Evolutionary conservation across 2,329 filamentous ascomycete species (phyloP), one percentile per base, ranked within the genome.

Genomic region (Capronia epimyces): DNA sequence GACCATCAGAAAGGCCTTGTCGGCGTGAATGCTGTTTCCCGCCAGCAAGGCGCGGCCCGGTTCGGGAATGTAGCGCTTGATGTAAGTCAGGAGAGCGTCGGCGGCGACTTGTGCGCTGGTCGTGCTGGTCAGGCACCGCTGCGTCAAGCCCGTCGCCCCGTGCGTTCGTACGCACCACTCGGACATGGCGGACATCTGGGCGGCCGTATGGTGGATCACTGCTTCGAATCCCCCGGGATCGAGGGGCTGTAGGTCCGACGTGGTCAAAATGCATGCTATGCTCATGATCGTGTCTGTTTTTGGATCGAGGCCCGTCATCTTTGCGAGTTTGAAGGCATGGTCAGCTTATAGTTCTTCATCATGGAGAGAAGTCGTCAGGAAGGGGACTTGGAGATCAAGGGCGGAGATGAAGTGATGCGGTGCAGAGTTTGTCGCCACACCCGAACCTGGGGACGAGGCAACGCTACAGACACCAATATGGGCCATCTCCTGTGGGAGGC

Each of bases 271-370:
- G 72, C 90, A 96, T 69, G 86, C 91, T 50, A 97, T 86, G 63
- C 95, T 89, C 64, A 97, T 82, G 64, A 97, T 93, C 49, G 84
- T 83, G 65, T 97, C 91, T 25, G 75, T 81, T 52, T 86, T 80
- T 1, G 83, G 77, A 67, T 95, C 77, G 6, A 95, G 79, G 18
- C 89, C 89, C 25, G 89, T 97, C 93, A 98, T 98, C 89, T 95
- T 60, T 52, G 43, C 8, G 15, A 34, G 31, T 13, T 6, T n/a
- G 31, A 40, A 20, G 36, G 15, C 9, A 37, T 13, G 9, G 32
- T 37, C 15, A n/a, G 13, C 13, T 13, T 37, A n/a, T 16, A 7
- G 13, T 37, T 3, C 16, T n/a, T 37, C 27, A 29, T 29, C 8
- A 13, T 29, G 27, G 27, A n/a, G n/a, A n/a, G n/a, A n/a, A n/a